phyloP scores from a whole-genome alignment of 805 yeast genomes.

The Candida xyloterini region DNA sequence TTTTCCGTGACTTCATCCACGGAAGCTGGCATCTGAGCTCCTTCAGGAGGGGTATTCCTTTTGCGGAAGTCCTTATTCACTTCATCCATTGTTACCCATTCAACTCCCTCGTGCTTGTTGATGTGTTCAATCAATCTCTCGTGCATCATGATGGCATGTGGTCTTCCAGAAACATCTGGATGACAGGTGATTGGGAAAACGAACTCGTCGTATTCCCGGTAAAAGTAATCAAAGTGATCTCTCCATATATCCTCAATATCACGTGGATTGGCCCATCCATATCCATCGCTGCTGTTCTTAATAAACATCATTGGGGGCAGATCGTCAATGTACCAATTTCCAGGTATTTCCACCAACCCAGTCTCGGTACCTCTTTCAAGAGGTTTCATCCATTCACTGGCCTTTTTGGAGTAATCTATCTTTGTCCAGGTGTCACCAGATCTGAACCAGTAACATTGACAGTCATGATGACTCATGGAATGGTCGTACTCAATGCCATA shows the following conservation, averaged over 20 bases:
- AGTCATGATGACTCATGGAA: slow-evolving; percentile 37
- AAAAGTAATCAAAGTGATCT: slow-evolving; percentile 38
- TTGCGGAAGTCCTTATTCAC: slow-evolving; percentile 33
- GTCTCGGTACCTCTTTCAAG: slow-evolving; percentile 32
- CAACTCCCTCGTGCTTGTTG: slow-evolving; percentile 38
- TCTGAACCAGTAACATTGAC: slow-evolving; percentile 37
- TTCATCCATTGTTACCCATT: slow-evolving; percentile 39
- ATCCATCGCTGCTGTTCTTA: slow-evolving; percentile 31
- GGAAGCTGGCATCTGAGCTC: slow-evolving; percentile 28
- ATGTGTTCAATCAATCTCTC: slow-evolving; percentile 36
- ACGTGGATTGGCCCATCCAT: slow-evolving; percentile 37
- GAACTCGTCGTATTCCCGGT: slow-evolving; percentile 37
- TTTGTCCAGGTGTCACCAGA: slow-evolving; percentile 38
- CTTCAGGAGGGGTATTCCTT: slow-evolving; percentile 27
- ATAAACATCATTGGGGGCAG: slow-evolving; percentile 40
- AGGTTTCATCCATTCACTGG: slow-evolving; percentile 39
- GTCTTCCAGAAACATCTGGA: slow-evolving; percentile 38
- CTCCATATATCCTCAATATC: slow-evolving; percentile 38
- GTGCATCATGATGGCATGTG: slow-evolving; percentile 37
- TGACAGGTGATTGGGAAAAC: slow-evolving; percentile 38
- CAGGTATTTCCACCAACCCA: slow-evolving; percentile 38
- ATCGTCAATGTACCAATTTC: slow-evolving; percentile 38
- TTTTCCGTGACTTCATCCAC: neutral
- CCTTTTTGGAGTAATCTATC: slow-evolving; percentile 35
- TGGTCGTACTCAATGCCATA: slow-evolving; percentile 39